These are phyloP conservation scores for Hansenula lynferdii DNA, from an alignment of 1,139 yeast genomes.

Conservation along the genomic window DNA sequence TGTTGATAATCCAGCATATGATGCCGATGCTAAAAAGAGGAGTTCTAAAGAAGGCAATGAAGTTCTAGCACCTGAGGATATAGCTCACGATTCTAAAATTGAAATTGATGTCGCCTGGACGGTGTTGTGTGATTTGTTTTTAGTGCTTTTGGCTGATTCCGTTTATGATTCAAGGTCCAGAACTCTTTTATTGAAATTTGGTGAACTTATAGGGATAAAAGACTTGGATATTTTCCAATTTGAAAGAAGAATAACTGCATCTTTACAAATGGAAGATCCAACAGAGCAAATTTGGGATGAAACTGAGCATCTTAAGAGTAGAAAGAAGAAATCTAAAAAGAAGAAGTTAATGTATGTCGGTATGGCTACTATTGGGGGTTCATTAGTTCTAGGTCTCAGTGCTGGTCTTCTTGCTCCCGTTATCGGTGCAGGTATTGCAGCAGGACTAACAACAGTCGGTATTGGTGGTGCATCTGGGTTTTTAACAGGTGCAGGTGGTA, in stretches of 20 bases:
- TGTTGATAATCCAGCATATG: slow-evolving; percentile 36
- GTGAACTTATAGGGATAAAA: slow-evolving; percentile 51
- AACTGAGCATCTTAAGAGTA: slow-evolving; percentile 59
- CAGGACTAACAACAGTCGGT: slow-evolving; percentile 94
- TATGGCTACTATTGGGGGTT: slow-evolving; percentile 95
- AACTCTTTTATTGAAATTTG: slow-evolving; percentile 64
- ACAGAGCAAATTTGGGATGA: slow-evolving; percentile 75
- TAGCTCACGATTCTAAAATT: slow-evolving; percentile 32
- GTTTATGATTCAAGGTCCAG: slow-evolving; percentile 88
- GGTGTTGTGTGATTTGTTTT: slow-evolving; percentile 80
- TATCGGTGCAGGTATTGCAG: slow-evolving; percentile 97
- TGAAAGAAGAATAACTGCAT: slow-evolving; percentile 86
- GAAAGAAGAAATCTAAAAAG: slow-evolving; percentile 60
- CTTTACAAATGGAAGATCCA: slow-evolving; percentile 79
- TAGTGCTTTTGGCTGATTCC: slow-evolving; percentile 77
- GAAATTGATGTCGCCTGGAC: slow-evolving; percentile 91
- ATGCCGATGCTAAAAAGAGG: slow-evolving; percentile 1
- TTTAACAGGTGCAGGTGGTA: slow-evolving; percentile 95
- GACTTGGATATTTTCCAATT: slow-evolving; percentile 75
- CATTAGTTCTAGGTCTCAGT: slow-evolving; percentile 87
- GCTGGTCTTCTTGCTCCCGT: slow-evolving; percentile 97
- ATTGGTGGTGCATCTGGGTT: slow-evolving; percentile 89
- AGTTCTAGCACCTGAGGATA: slow-evolving; percentile 30
- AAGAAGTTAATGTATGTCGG: slow-evolving; percentile 86
- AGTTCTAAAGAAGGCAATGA: slow-evolving; percentile 10